Conservation (phyloP, 108 stramenopile genomes). For the Fragilariopsis cylindrus region DNA sequence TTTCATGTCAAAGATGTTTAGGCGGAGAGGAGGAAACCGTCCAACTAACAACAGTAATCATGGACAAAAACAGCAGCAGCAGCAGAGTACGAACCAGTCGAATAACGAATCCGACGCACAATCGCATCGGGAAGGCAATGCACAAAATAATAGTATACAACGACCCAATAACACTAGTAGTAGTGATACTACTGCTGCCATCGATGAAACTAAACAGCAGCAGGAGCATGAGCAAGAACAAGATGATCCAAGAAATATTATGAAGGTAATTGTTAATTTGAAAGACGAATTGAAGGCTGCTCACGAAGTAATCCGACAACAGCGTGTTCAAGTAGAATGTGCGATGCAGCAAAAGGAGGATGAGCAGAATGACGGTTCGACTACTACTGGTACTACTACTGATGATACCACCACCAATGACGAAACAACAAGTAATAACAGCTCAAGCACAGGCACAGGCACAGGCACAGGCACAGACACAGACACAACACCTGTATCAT, state of each 20-base stretch:
- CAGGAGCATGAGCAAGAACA: neutral
- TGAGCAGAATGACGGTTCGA: neutral
- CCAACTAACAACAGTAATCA: neutral
- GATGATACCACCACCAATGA: neutral
- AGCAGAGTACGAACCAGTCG: neutral
- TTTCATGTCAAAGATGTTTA: constrained; percentile 16
- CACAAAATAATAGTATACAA: neutral
- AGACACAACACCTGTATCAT: neutral
- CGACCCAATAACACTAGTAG: neutral
- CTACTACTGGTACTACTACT: neutral
- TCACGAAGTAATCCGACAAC: constrained; percentile 34
- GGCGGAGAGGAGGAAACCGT: constrained; percentile 4
- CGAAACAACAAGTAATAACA: neutral
- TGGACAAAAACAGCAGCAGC: neutral
- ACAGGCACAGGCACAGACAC: neutral
- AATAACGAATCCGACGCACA: no score
- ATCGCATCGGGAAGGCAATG: neutral
- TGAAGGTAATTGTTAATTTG: constrained; percentile 32
- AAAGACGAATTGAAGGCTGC: constrained; percentile 36
- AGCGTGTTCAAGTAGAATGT: constrained; percentile 22
- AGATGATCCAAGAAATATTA: constrained; percentile 26
- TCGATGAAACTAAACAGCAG: neutral
- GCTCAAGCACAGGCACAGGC: neutral
- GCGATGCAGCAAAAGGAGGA: constrained; percentile 8
- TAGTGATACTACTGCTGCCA: neutral